phyloP scores from a whole-genome alignment of 495 filamentous ascomycete genomes.

The Penicillium diatomitis region DNA sequence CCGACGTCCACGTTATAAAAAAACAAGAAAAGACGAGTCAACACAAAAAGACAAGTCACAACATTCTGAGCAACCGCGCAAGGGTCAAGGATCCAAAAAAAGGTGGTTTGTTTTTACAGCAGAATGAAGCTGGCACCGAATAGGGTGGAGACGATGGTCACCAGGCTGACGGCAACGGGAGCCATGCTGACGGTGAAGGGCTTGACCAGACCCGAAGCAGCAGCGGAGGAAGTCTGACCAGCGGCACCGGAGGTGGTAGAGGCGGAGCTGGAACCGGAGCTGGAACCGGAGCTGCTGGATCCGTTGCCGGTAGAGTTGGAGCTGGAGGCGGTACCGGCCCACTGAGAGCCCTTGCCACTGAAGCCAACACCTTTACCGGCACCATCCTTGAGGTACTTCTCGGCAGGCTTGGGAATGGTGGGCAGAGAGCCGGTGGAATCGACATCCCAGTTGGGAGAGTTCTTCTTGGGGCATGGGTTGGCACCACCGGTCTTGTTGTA shows the following conservation, averaged over 20 bases:
- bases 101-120: constrained; percentile 27
- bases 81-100: neutral
- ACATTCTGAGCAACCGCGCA: neutral
- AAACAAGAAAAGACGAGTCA: no score
- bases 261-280: constrained; percentile 50
- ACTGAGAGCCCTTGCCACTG: constrained; percentile 61
- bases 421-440: constrained; percentile 52
- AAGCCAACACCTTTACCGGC: constrained; percentile 69
- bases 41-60: neutral
- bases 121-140: constrained; percentile 52
- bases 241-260: neutral
- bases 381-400: constrained; percentile 61
- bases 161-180: constrained; percentile 43
- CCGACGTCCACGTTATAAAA: no score
- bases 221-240: constrained; percentile 26
- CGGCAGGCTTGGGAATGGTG: constrained; percentile 59
- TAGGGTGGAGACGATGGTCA: constrained; percentile 51
- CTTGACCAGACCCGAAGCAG: constrained; percentile 33
- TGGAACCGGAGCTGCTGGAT: constrained; percentile 25
- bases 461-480: constrained; percentile 58
- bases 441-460: constrained; percentile 63
- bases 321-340: constrained; percentile 50
- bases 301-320: neutral
- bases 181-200: constrained; percentile 41
- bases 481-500: constrained; percentile 60